phyloP scores from a whole-genome alignment of 129 eudicot species.

The Sambucus nigra region DNA sequence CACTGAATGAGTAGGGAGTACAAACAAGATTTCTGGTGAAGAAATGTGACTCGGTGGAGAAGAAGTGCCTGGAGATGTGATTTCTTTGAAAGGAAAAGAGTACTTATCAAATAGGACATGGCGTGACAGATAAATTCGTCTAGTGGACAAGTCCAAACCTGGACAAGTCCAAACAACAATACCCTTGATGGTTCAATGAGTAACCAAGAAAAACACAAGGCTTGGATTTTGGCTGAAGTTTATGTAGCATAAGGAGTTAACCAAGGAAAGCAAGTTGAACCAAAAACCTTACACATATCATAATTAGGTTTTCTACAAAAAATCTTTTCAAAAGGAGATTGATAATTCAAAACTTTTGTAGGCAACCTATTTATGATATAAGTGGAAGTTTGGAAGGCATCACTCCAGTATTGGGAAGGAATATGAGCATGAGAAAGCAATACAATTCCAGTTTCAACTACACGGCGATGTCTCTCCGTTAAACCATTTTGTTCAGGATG shows the following conservation, averaged over 20 bases:
- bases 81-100: too few species aligned
- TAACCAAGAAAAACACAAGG: background rate
- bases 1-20: too few species aligned
- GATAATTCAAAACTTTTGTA: background rate
- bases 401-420: background rate
- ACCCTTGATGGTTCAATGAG: background rate
- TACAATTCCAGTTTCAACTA: background rate
- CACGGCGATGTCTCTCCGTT: background rate
- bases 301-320: background rate
- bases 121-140: background rate
- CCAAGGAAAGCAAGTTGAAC: background rate
- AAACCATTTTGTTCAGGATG: background rate
- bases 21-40: too few species aligned
- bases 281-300: background rate
- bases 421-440: background rate
- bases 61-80: too few species aligned
- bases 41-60: too few species aligned
- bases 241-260: background rate
- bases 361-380: background rate
- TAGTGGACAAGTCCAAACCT: background rate
- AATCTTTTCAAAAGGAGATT: background rate
- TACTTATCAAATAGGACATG: too few species aligned
- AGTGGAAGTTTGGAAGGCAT: background rate
- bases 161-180: background rate
- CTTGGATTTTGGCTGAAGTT: background rate